Evolutionary conservation across 441 rosid species (phyloP).

Genomic region (Adansonia madagascariensis): DNA sequence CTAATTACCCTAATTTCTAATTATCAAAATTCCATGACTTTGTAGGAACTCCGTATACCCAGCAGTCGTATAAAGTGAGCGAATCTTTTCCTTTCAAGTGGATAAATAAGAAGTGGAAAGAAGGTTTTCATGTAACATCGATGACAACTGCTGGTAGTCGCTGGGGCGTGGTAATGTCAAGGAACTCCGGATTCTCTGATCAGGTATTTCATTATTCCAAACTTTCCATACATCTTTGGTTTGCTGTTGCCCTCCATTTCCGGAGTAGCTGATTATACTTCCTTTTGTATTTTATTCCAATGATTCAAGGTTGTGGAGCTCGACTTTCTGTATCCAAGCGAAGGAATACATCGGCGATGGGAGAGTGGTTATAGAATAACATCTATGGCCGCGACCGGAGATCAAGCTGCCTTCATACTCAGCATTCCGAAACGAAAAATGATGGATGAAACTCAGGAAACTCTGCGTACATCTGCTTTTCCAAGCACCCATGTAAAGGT

Average conservation of each 20-base stretch:
- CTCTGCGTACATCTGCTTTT: constrained; percentile 88
- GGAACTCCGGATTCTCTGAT: constrained; percentile 76
- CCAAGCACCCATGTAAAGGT: constrained; percentile 96
- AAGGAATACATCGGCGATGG: constrained; percentile 83
- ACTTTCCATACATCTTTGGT: not conserved
- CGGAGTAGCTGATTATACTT: constrained; percentile 20
- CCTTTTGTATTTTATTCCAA: constrained; percentile 11
- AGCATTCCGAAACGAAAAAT: constrained; percentile 78
- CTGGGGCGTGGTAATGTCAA: constrained; percentile 89
- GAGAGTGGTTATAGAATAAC: constrained; percentile 80
- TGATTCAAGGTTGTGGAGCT: constrained; percentile 82
- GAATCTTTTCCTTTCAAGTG: constrained; percentile 84
- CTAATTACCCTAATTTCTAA: no score
- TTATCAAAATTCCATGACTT: constrained; percentile 26
- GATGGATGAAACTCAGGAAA: constrained; percentile 87
- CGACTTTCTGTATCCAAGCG: constrained; percentile 83
- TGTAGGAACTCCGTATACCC: constrained; percentile 75
- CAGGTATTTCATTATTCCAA: constrained; percentile 47
- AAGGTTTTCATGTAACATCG: constrained; percentile 83
- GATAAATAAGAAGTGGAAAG: constrained; percentile 90
- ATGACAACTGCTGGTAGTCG: constrained; percentile 82
- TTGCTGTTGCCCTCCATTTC: not conserved
- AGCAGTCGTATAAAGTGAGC: constrained; percentile 86
- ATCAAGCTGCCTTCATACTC: constrained; percentile 81
- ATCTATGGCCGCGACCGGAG: constrained; percentile 84